Evolutionary conservation across 371 early-diverging fungal genomes (phyloP).

Genomic region (Mucor racemosus): DNA sequence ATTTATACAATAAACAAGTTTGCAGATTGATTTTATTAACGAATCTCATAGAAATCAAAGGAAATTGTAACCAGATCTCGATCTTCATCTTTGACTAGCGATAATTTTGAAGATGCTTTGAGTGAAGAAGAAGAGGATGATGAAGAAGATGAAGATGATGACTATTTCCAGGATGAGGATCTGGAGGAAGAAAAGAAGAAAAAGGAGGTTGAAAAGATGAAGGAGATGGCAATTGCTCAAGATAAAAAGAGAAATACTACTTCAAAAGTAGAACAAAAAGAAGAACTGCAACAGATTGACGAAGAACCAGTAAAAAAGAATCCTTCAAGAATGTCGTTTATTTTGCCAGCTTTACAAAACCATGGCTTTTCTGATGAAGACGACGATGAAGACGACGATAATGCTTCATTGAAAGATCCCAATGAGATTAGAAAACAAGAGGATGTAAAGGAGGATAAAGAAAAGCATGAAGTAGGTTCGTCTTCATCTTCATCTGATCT

Average conservation of each 20-base stretch:
- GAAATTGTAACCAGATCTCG: conserved; percentile 13
- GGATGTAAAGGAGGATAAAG: not conserved
- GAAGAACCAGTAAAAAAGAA: conserved; percentile 1
- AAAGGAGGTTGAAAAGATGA: conserved; percentile 1
- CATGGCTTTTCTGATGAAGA: conserved; percentile 26
- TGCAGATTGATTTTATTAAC: not conserved
- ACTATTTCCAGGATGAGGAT: conserved; percentile 28
- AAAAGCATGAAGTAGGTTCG: not conserved
- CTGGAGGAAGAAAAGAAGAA: conserved; percentile 9
- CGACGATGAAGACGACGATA: conserved; percentile 19
- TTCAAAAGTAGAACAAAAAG: not conserved
- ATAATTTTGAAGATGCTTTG: conserved; percentile 27
- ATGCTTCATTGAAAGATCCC: conserved; percentile 22
- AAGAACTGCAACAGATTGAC: not conserved
- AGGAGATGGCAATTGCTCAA: conserved; percentile 6
- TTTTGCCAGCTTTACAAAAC: conserved; percentile 32
- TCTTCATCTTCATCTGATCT: not conserved
- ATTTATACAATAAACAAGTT: not conserved
- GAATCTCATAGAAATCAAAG: not conserved
- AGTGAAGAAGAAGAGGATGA: conserved; percentile 22
- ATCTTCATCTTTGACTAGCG: conserved; percentile 24
- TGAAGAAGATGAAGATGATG: conserved; percentile 28
- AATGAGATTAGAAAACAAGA: conserved; percentile 5
- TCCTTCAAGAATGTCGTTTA: conserved; percentile 23
- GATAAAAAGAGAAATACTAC: conserved; percentile 4